Evolutionary conservation across 2,329 filamentous ascomycete genomes (phyloP), one percentile per base, ranked within the genome.

Genomic region (Arthrinium puccinioides): DNA sequence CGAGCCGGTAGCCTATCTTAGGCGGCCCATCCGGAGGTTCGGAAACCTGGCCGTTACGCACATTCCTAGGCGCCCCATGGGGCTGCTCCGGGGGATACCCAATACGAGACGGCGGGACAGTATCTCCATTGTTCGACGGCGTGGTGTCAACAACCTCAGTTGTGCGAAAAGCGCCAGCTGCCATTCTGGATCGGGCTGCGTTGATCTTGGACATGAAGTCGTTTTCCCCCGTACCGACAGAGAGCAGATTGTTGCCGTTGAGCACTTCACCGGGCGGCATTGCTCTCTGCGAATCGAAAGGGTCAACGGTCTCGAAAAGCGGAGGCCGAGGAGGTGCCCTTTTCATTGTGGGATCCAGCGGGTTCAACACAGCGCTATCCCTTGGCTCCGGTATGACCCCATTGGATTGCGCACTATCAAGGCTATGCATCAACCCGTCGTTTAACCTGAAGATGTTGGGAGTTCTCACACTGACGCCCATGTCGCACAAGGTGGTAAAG

Each of bases 401-500:
- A 54, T 56, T 47, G 36, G 43, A 42, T 4, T 47, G 46, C 6
- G 64, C 63, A 9, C 52, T 53, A 34, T 70, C 67, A 38, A 77
- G 67, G 35, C 63, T 63, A 26, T 69, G 67, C 23, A 71, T 46
- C 24, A 79, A 56, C 7, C 56, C 43, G 15, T 78, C 73, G 42
- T 74, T 87, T 49, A 84, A 65, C 55, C 81, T 87, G 65, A 95
- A 98, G 44, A 96, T 84, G 52, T 94, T 95, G 19, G 81, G 75
- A 9, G 92, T 79, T 39, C 85, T 80, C 38, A 97, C 73, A 47
- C 80, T 81, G 30, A 87, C 82, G 4, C 87, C 86, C 80, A 77
- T 86, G 54, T 96, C 88, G 56, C 89, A 95, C 7, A 98, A 72
- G 13, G 79, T 83, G 16, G 82, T 80, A 52, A 97, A 97, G 1